A percentile compares a stretch with the other conserved stretches of the same genome.
phyloP scores from a whole-genome alignment of 139 green algal genomes.

The Chlamydomonas sphaeroides region DNA sequence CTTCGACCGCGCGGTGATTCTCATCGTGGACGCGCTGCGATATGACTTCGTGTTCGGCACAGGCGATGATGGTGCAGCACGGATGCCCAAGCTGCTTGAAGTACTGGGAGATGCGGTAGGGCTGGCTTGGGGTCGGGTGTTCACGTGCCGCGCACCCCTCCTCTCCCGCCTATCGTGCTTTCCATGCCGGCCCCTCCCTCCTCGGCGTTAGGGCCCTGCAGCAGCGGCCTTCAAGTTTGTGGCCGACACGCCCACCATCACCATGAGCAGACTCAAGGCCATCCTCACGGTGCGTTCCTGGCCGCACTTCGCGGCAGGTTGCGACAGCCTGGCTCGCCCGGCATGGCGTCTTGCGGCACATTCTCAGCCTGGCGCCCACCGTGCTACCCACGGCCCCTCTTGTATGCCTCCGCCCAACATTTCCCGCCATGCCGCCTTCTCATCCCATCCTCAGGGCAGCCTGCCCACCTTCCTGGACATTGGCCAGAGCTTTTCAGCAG shows the following conservation, averaged over 20 bases:
- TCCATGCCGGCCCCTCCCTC: neutral
- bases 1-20: conserved; percentile 67
- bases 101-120: conserved; percentile 45
- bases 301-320: too few species aligned
- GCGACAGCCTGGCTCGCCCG: too few species aligned
- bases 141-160: too few species aligned
- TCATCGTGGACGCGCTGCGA: conserved; percentile 88
- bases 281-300: conserved; percentile 65
- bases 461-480: conserved; percentile 97
- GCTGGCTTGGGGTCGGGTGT: neutral
- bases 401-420: too few species aligned
- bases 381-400: too few species aligned
- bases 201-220: conserved; percentile 38
- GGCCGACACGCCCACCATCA: conserved; percentile 92
- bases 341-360: too few species aligned
- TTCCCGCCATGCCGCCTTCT: too few species aligned
- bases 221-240: conserved; percentile 72
- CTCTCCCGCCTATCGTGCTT: too few species aligned
- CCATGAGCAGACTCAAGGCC: conserved; percentile 88
- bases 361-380: too few species aligned
- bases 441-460: conserved; percentile 81
- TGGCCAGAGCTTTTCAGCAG: conserved; percentile 83
- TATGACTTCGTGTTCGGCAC: conserved; percentile 69
- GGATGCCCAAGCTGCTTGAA: conserved; percentile 33
- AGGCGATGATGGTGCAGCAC: neutral